Evolutionary conservation across 2,329 filamentous ascomycete species (phyloP).

Genomic region (Aspergillus pseudonomiae): DNA sequence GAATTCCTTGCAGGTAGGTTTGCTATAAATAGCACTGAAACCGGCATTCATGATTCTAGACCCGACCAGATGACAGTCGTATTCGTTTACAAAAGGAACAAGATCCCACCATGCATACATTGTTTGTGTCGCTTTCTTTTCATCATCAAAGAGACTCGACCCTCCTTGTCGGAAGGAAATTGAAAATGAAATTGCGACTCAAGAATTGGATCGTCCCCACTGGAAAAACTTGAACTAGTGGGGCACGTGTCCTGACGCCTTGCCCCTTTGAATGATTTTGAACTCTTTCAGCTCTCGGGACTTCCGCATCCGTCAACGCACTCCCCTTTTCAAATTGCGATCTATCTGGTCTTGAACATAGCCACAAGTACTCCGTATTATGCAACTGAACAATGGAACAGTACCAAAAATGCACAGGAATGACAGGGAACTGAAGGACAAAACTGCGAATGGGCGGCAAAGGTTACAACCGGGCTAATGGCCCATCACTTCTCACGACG

Average conservation of each 20-base stretch:
- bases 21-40: conserved; percentile 5
- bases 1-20: neutral
- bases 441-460: neutral
- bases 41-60: neutral
- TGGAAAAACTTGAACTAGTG: neutral
- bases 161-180: neutral
- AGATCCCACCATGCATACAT: neutral
- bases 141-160: neutral
- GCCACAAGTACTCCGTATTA: neutral
- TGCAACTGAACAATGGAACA: neutral
- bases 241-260: neutral
- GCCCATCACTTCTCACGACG: conserved; percentile 24
- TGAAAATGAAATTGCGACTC: neutral
- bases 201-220: neutral
- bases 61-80: neutral
- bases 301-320: neutral
- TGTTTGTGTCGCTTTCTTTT: neutral
- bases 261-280: neutral
- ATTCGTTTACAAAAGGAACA: neutral
- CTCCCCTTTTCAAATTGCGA: neutral
- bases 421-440: neutral
- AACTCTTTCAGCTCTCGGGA: neutral
- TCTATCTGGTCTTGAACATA: neutral
- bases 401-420: neutral
- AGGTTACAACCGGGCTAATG: conserved; percentile 24